Evolutionary conservation across 345 rosid genomes (phyloP).

Genomic region (Sisymbrium altissimum): DNA sequence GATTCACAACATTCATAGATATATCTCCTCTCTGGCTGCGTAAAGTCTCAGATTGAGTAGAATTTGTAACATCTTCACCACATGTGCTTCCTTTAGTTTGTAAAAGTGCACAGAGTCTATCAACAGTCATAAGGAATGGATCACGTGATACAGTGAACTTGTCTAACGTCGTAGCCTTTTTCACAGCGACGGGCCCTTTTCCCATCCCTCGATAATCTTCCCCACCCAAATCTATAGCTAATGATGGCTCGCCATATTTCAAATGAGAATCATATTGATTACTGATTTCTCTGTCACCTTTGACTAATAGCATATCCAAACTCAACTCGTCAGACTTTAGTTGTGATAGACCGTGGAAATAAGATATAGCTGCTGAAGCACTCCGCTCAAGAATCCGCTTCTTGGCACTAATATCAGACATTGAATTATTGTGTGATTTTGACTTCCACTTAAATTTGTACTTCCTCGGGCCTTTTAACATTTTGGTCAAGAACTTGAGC

Average conservation of each 20-base stretch:
- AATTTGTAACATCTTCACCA: constrained; percentile 22
- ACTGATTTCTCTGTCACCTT: constrained; percentile 37
- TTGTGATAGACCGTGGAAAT: constrained; percentile 53
- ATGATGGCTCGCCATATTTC: constrained; percentile 22
- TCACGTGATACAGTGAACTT: constrained; percentile 45
- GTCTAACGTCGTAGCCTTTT: constrained; percentile 26
- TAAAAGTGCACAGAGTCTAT: constrained; percentile 42
- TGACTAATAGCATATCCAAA: constrained; percentile 38
- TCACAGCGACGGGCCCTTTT: constrained; percentile 6
- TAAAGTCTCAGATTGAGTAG: constrained; percentile 29
- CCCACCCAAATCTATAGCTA: constrained; percentile 29
- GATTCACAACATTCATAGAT: constrained; percentile 30
- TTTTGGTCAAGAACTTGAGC: constrained; percentile 61
- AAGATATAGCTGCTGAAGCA: constrained; percentile 63
- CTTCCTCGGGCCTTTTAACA: constrained; percentile 57
- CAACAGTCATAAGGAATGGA: constrained; percentile 62
- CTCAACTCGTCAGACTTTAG: constrained; percentile 37
- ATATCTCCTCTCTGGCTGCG: constrained; percentile 29
- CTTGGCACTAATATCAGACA: constrained; percentile 52
- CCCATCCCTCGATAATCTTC: constrained; percentile 32
- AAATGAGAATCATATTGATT: constrained; percentile 12
- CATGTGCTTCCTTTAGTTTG: constrained; percentile 36
- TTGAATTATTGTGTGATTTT: constrained; percentile 43
- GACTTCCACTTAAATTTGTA: constrained; percentile 61
- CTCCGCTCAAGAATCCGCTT: constrained; percentile 75